Evolutionary conservation across 176 grass and related monocot species (phyloP).

Genomic region (Raddia distichophylla): DNA sequence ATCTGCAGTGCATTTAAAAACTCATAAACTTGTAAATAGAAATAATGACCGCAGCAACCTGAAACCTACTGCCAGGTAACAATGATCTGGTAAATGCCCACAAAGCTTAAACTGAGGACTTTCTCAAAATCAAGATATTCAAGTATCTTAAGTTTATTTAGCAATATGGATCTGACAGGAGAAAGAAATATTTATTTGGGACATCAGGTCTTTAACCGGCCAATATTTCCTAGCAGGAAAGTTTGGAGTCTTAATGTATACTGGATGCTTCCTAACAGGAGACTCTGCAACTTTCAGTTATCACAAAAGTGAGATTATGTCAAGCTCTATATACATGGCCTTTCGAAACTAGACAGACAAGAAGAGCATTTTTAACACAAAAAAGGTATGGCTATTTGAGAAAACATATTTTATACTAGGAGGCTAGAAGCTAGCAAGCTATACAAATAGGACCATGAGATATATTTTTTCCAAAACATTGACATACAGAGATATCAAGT

Average conservation of each 20-base stretch:
- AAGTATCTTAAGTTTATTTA: background rate
- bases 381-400: background rate
- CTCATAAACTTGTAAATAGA: slow-evolving; percentile 23
- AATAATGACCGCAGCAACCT: slow-evolving; percentile 6
- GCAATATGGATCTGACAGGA: background rate
- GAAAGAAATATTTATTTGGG: background rate
- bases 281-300: slow-evolving; percentile 13
- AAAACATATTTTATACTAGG: background rate
- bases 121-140: background rate
- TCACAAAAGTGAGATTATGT: background rate
- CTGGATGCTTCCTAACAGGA: background rate
- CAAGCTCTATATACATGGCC: background rate
- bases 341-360: background rate
- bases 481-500: background rate
- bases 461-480: background rate
- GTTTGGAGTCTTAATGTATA: background rate
- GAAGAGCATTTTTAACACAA: background rate
- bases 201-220: background rate
- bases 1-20: slow-evolving; percentile 49
- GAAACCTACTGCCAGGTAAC: background rate
- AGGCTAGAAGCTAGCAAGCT: background rate
- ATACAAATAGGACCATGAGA: background rate
- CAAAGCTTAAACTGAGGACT: background rate
- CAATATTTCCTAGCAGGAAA: background rate
- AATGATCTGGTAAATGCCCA: background rate